phyloP scores from a whole-genome alignment of 2,329 filamentous ascomycete species.

The Pseudogymnoascus sp. region DNA sequence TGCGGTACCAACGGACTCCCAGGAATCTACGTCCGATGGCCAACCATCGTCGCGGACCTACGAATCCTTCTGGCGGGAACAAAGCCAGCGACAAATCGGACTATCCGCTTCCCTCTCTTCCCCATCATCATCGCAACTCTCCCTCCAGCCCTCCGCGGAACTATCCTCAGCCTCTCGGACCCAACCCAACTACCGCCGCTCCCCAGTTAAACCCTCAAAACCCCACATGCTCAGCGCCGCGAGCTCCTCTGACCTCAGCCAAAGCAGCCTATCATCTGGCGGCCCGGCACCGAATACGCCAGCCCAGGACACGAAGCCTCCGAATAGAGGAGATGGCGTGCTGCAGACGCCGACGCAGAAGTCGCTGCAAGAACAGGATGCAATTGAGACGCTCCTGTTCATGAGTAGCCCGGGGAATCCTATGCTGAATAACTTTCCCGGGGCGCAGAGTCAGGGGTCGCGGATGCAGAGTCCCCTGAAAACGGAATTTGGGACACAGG shows the following conservation, averaged over 20 bases:
- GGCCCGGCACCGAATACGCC: not conserved
- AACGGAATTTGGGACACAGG: conserved; percentile 24
- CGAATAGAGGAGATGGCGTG: conserved; percentile 14
- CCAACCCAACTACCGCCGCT: conserved; percentile 23
- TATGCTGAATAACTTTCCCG: conserved; percentile 48
- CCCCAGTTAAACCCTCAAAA: conserved; percentile 26
- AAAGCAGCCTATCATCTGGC: conserved; percentile 17
- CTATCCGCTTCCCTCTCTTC: conserved; percentile 40
- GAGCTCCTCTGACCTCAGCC: conserved; percentile 16
- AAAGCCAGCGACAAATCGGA: conserved; percentile 29
- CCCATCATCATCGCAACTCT: conserved; percentile 32
- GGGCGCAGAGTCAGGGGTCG: conserved; percentile 26
- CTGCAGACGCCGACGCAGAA: conserved; percentile 60
- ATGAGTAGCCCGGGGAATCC: conserved; percentile 74
- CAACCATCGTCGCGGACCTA: conserved; percentile 31
- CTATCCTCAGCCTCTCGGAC: conserved; percentile 20
- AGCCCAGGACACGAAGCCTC: not conserved
- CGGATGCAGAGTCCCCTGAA: conserved; percentile 27
- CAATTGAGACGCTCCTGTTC: conserved; percentile 71
- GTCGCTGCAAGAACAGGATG: conserved; percentile 68
- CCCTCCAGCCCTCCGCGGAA: conserved; percentile 34
- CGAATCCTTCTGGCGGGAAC: conserved; percentile 41
- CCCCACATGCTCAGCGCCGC: conserved; percentile 16
- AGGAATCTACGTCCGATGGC: conserved; percentile 28
- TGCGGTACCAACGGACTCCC: conserved; percentile 24